Conservation (phyloP, 768 basidiomycete genomes). For the Sistotremastrum suecicum region DNA sequence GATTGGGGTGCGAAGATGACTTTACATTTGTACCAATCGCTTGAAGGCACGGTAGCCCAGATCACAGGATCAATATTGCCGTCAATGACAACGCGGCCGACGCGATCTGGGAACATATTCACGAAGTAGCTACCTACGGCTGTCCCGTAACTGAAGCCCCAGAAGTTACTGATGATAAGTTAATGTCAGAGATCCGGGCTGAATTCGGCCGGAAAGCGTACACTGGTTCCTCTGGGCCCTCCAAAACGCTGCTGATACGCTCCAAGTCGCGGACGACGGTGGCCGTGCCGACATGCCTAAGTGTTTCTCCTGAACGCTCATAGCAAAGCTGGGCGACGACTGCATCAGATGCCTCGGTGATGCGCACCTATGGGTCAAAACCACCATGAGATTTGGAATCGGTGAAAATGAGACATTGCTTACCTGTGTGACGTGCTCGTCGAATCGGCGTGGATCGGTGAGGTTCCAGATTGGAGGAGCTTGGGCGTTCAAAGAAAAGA, state of each 20-base stretch:
- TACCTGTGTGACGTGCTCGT: constrained; percentile 9
- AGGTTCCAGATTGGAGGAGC: constrained; percentile 13
- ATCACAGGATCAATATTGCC: constrained; percentile 17
- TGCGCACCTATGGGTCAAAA: constrained; percentile 11
- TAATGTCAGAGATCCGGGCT: background rate
- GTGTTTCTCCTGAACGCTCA: constrained; percentile 14
- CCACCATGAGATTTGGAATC: constrained; percentile 8
- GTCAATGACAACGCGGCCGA: constrained; percentile 17
- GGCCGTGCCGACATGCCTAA: constrained; percentile 18
- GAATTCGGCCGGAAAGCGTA: background rate
- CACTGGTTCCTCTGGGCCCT: constrained; percentile 16
- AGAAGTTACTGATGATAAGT: constrained; percentile 12
- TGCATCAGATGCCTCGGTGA: constrained; percentile 11
- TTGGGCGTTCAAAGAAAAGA: constrained; percentile 15
- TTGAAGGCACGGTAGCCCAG: constrained; percentile 13
- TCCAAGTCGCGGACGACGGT: constrained; percentile 20
- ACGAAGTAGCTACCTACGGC: constrained; percentile 19
- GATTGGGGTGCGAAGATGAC: background rate
- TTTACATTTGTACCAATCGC: constrained; percentile 1
- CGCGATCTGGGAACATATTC: constrained; percentile 19
- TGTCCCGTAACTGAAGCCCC: constrained; percentile 19
- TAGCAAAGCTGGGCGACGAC: constrained; percentile 15
- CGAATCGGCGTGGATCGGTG: constrained; percentile 8
- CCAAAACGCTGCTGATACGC: constrained; percentile 13
- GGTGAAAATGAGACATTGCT: background rate